phyloP scores from a whole-genome alignment of 495 filamentous ascomycete genomes.

The Jackrogersella minutella region DNA sequence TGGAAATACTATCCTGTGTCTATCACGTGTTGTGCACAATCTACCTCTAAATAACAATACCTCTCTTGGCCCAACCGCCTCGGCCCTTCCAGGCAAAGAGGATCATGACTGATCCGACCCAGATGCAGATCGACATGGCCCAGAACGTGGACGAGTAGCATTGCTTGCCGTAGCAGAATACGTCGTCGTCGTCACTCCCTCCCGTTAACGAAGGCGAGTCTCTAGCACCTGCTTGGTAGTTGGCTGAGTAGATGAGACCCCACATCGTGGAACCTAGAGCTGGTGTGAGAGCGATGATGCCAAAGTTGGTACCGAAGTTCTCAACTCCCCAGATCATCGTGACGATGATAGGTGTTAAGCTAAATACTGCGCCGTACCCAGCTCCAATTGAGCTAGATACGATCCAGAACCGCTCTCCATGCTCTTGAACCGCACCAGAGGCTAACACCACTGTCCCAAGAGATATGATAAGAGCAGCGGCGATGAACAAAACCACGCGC shows the following conservation, averaged over 20 bases:
- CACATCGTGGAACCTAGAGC: conserved; percentile 84
- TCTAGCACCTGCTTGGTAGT: conserved; percentile 74
- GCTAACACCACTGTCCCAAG: conserved; percentile 79
- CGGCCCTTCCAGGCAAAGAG: conserved; percentile 80
- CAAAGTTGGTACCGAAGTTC: conserved; percentile 99
- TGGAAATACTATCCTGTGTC: not conserved
- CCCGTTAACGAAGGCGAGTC: conserved; percentile 28
- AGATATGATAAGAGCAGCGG: conserved; percentile 77
- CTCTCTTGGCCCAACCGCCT: conserved; percentile 78
- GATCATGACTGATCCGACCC: conserved; percentile 78
- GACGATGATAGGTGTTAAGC: conserved; percentile 87
- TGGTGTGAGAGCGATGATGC: conserved; percentile 89
- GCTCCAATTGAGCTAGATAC: conserved; percentile 83
- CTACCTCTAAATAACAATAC: conserved; percentile 68
- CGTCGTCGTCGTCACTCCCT: conserved; percentile 52
- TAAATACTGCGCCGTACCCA: conserved; percentile 92
- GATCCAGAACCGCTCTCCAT: conserved; percentile 76
- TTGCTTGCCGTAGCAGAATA: conserved; percentile 72
- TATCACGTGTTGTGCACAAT: not conserved
- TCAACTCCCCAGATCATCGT: conserved; percentile 96
- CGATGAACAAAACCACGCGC: conserved; percentile 79
- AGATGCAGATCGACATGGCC: conserved; percentile 79
- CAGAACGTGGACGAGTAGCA: conserved; percentile 85
- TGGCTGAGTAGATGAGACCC: conserved; percentile 81
- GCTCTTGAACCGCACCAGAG: conserved; percentile 70